Evolutionary conservation across 805 yeast genomes (phyloP).

Genomic region (Kodamaea kaohsiungensis): DNA sequence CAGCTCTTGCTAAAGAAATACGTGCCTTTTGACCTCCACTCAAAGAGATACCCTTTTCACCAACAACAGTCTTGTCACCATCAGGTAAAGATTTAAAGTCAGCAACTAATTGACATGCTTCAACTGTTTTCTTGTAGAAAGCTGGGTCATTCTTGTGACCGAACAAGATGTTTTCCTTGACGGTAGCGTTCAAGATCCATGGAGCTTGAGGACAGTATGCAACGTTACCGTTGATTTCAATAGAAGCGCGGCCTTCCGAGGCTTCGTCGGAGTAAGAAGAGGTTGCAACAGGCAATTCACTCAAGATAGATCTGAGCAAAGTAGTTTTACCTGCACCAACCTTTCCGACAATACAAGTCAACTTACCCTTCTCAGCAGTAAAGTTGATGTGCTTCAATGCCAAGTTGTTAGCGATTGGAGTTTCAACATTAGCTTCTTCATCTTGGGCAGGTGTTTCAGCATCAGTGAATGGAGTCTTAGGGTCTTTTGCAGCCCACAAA

Average conservation of each 20-base stretch:
- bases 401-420: conserved; percentile 14
- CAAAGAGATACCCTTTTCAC: conserved; percentile 44
- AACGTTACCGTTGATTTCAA: conserved; percentile 32
- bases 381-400: conserved; percentile 36
- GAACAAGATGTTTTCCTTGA: conserved; percentile 41
- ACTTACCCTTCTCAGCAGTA: conserved; percentile 33
- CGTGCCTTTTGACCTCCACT: conserved; percentile 48
- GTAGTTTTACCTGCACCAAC: conserved; percentile 45
- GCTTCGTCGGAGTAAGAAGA: conserved; percentile 10
- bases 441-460: conserved; percentile 12
- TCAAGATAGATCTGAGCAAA: conserved; percentile 34
- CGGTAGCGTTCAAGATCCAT: conserved; percentile 43
- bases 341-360: conserved; percentile 43
- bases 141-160: conserved; percentile 33
- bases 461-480: conserved; percentile 6
- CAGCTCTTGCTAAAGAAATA: conserved; percentile 43
- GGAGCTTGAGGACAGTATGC: conserved; percentile 44
- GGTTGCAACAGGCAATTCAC: conserved; percentile 25
- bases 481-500: conserved; percentile 27
- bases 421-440: conserved; percentile 19
- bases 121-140: conserved; percentile 33
- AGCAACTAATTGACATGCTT: conserved; percentile 38
- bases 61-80: conserved; percentile 44
- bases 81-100: conserved; percentile 40
- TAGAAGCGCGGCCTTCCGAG: conserved; percentile 6